These are phyloP conservation scores for Fusarium buharicum DNA, from an alignment of 2,329 filamentous ascomycete genomes.

Conservation along the genomic window DNA sequence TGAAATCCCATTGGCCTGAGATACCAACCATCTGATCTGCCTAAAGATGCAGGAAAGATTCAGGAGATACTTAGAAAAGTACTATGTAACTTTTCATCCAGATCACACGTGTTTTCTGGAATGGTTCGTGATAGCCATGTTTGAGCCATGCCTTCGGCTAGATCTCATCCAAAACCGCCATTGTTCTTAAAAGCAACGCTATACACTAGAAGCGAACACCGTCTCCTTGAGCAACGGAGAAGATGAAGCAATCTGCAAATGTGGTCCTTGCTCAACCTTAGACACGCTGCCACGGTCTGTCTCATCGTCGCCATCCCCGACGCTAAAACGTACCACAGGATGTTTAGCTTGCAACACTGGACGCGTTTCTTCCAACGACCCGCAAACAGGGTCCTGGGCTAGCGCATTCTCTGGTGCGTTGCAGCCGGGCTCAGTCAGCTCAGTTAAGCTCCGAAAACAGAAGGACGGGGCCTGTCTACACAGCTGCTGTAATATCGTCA, in stretches of 20 bases:
- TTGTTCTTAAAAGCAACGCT: slow-evolving; percentile 30
- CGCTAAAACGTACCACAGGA: slow-evolving; percentile 42
- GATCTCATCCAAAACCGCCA: slow-evolving; percentile 35
- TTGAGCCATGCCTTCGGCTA: slow-evolving; percentile 31
- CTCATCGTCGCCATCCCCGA: slow-evolving; percentile 38
- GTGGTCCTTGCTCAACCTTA: slow-evolving; percentile 30
- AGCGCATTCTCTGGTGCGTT: slow-evolving; percentile 33
- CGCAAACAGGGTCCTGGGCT: slow-evolving; percentile 33
- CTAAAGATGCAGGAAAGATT: slow-evolving; percentile 7
- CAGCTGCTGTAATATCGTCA: slow-evolving; percentile 5
- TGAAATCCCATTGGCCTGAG: neutral
- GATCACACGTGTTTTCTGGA: slow-evolving; percentile 22
- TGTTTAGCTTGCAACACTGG: slow-evolving; percentile 33
- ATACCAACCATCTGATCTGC: slow-evolving; percentile 10
- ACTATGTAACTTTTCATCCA: slow-evolving; percentile 17
- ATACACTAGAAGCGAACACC: slow-evolving; percentile 5
- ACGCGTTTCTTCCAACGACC: slow-evolving; percentile 36
- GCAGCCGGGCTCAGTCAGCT: slow-evolving; percentile 20
- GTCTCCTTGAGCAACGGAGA: slow-evolving; percentile 27
- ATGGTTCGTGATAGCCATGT: slow-evolving; percentile 28
- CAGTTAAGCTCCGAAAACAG: slow-evolving; percentile 11
- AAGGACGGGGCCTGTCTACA: slow-evolving; percentile 9
- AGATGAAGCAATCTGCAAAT: slow-evolving; percentile 41
- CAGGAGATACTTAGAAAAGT: slow-evolving; percentile 8
- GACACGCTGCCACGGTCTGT: slow-evolving; percentile 19